Evolutionary conservation across 2,329 filamentous ascomycete genomes (phyloP).

Genomic region (Aspergillus aculeatinus): DNA sequence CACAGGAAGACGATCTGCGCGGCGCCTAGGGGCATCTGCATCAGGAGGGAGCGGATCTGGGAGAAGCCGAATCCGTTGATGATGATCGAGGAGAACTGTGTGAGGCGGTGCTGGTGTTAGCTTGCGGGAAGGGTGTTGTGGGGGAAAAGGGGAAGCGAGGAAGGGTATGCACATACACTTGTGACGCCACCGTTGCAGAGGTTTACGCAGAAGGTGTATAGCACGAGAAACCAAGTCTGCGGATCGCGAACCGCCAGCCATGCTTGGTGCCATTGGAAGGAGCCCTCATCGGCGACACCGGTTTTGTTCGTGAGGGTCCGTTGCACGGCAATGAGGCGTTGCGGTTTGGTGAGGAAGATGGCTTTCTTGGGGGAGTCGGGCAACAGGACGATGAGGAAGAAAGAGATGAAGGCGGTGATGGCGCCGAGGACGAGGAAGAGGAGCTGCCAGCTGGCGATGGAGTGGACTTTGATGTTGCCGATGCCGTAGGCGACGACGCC

Average conservation of each 20-base stretch:
- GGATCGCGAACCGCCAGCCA: constrained; percentile 32
- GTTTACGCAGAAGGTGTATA: constrained; percentile 35
- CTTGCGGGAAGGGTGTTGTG: not conserved
- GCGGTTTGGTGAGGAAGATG: constrained; percentile 42
- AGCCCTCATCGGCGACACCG: constrained; percentile 53
- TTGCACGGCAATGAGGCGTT: constrained; percentile 51
- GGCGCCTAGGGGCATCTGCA: constrained; percentile 39
- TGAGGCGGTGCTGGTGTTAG: not conserved
- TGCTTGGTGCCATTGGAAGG: constrained; percentile 46
- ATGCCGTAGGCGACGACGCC: constrained; percentile 32
- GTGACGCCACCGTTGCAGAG: constrained; percentile 37
- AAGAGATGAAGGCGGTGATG: constrained; percentile 25
- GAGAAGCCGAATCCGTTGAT: constrained; percentile 43
- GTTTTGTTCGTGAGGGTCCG: constrained; percentile 53
- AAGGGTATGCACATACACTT: constrained; percentile 18
- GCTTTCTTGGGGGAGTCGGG: constrained; percentile 38
- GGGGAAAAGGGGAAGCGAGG: no score
- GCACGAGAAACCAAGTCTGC: constrained; percentile 34
- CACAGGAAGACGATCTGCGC: constrained; percentile 36
- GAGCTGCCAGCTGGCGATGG: constrained; percentile 29
- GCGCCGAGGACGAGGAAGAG: constrained; percentile 34
- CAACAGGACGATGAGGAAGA: constrained; percentile 22
- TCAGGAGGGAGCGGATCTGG: constrained; percentile 34
- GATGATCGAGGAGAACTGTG: constrained; percentile 34
- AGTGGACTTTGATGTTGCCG: constrained; percentile 21